Base-by-base conservation (phyloP, 1,284 basidiomycete genomes). In the Abortiporus biennis region DNA sequence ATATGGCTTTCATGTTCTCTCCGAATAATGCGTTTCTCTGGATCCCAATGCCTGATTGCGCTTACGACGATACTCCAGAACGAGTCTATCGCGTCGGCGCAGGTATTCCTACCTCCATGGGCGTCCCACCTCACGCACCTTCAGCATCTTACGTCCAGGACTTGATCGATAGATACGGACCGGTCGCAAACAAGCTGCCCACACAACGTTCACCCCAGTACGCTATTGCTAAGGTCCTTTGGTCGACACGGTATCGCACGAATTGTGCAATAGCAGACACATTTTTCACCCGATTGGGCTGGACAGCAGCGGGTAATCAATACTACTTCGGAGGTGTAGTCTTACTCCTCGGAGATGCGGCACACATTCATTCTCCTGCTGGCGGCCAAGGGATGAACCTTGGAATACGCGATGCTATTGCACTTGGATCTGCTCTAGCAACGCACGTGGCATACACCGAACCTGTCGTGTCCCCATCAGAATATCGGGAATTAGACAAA, bases 351-450 rank as follows among this genome's bases (percentile, higher is more conserved):
- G 71, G 70, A 0, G 71, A 72, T 44, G 68, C 71, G 0, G 69
- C 66, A 15, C 69, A 72, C 47, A 63, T 69, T 32, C 69, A 72
- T 36, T 62, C 69, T 0, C 71, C 71, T 0, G 61, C 59, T 1
- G 71, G 69, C 15, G 69, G 69, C 1, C 69, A 73, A 50, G 69
- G 69, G 4, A 67, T 72, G 69, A 72, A 73, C 47, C 66, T 72
- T 30, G 69, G 69, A 4, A 41, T 72, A 15, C 61, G 71, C 5
- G 71, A 72, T 42, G 67, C 61, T 0, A 38, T 68, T 11, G 59
- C 59, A 22, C 51, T 69, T 8, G 69, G 58, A 39, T 46, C 54
- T 8, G 42, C 48, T 27, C 49, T 58, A 25, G 49, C 55, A n/a
- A 46, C 27, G n/a, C 27, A 29, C n/a, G 9, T 8, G 8, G 8